Percentiles rank a stretch among this genome's conserved stretches.
Conservation (phyloP, 495 filamentous ascomycete species). For the Penicillium pancosmium region DNA sequence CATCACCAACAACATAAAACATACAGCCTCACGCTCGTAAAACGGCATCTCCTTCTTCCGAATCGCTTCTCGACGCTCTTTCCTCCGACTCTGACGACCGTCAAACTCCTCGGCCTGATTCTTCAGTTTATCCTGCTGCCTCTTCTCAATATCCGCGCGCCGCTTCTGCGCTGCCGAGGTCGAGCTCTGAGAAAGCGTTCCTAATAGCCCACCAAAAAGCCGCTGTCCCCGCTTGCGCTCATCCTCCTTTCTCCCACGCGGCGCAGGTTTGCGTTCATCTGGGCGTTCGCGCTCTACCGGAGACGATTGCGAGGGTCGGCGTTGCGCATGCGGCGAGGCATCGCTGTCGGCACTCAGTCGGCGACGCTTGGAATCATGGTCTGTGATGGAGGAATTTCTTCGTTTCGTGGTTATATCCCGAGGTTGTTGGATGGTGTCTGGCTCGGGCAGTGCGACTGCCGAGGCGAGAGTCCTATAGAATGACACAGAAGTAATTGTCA, state of each 20-base stretch:
- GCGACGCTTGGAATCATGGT: constrained; percentile 59
- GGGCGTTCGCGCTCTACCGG: constrained; percentile 30
- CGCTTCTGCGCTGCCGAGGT: constrained; percentile 69
- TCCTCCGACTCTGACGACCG: constrained; percentile 65
- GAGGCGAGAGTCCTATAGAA: constrained; percentile 58
- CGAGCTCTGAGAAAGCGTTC: constrained; percentile 81
- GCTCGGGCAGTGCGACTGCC: constrained; percentile 64
- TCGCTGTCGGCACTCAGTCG: constrained; percentile 45
- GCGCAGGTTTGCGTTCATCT: constrained; percentile 72
- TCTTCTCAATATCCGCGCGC: constrained; percentile 85
- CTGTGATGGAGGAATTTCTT: constrained; percentile 57
- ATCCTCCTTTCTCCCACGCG: background rate
- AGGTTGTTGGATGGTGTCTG: constrained; percentile 32
- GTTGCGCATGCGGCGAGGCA: constrained; percentile 19
- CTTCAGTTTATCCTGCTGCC: constrained; percentile 81
- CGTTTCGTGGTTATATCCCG: constrained; percentile 52
- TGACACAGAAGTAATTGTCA: constrained; percentile 6
- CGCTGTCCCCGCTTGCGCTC: constrained; percentile 63
- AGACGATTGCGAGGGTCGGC: constrained; percentile 13
- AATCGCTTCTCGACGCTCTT: constrained; percentile 60
- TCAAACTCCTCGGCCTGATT: constrained; percentile 71
- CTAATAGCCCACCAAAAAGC: constrained; percentile 86
- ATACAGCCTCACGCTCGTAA: constrained; percentile 78
- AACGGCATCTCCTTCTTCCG: constrained; percentile 71
- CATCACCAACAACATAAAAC: constrained; percentile 31